Base-by-base conservation (phyloP, 148 eudicot species). In the Silene latifolia region DNA sequence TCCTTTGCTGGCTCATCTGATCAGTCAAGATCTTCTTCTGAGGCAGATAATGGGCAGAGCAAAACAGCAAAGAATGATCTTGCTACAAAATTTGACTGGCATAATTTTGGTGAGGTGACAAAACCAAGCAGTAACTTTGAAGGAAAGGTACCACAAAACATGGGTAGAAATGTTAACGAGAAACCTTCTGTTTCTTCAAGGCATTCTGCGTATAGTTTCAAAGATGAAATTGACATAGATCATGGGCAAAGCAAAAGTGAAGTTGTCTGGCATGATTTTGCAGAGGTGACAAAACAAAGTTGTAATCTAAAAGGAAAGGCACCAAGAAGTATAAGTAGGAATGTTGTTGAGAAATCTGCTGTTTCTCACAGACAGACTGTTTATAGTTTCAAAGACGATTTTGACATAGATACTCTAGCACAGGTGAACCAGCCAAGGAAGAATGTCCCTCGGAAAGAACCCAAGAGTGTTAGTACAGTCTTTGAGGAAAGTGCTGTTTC, bases 1-100 rank as follows among this genome's bases (percentile, higher is more conserved):
- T 85, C 93, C 27, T 83, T 87, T 81, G 78, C 85, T 0, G 70
- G 63, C 25, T 73, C 80, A 64, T 79, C 92, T 48, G 85, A 76
- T 39, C 63, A 46, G 23, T 83, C 82, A 18, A 78, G 80, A 72
- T 85, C 79, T 68, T 84, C 87, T 58, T 82, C 77, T 72, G 81
- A 76, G 75, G 58, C 54, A 62, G 85, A 51, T 51, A 13, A 14
- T 68, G 24, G 32, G 48, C 73, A 15, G 19, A 25, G 48, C 67
- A 67, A 78, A 71, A 51, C 56, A 51, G 56, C 9, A 51, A 51
- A 51, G 18, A 14, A 51, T 3, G 56, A 51, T 51, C 8, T 15
- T 4, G 8, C 18, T 51, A 70, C 62, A 74, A 84, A 47, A 56
- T 62, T 23, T 27, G 75, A 83, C 64, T 72, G 39, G 59, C 80